phyloP scores from a whole-genome alignment of 441 rosid species.

The Pelargonium cotyledonis region DNA sequence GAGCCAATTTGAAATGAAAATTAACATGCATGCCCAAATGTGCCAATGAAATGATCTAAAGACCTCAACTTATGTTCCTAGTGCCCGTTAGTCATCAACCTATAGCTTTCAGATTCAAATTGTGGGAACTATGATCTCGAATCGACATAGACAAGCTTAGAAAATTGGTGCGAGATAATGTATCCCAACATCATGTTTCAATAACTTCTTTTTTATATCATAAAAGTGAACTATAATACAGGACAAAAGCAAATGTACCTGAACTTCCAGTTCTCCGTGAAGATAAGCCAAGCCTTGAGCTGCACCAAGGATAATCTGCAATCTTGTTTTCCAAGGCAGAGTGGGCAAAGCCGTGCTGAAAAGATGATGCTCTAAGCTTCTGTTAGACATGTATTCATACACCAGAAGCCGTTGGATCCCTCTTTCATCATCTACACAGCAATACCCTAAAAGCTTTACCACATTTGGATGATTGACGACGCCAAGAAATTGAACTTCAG shows the following conservation, averaged over 20 bases:
- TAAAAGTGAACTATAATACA: not conserved
- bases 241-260: conserved; percentile 28
- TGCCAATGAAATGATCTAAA: too few relatives aligned
- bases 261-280: conserved; percentile 83
- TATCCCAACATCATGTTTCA: not conserved
- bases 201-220: not conserved
- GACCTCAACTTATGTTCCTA: too few relatives aligned
- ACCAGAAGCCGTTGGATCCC: conserved; percentile 75
- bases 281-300: conserved; percentile 83
- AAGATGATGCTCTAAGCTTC: conserved; percentile 48
- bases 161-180: not conserved
- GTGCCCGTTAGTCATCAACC: too few relatives aligned
- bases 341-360: conserved; percentile 34
- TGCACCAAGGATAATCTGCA: conserved; percentile 78
- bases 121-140: too few relatives aligned
- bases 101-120: too few relatives aligned
- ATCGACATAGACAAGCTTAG: too few relatives aligned
- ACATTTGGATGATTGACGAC: conserved; percentile 61
- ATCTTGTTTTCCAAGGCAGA: conserved; percentile 73
- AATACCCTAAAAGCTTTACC: conserved; percentile 57
- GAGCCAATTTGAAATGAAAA: too few relatives aligned
- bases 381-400: conserved; percentile 61
- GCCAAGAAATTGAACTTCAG: conserved; percentile 65
- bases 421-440: conserved; percentile 72
- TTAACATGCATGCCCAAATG: too few relatives aligned